phyloP scores from a whole-genome alignment of 2,329 filamentous ascomycete species.

The Stemphylium lycopersici region DNA sequence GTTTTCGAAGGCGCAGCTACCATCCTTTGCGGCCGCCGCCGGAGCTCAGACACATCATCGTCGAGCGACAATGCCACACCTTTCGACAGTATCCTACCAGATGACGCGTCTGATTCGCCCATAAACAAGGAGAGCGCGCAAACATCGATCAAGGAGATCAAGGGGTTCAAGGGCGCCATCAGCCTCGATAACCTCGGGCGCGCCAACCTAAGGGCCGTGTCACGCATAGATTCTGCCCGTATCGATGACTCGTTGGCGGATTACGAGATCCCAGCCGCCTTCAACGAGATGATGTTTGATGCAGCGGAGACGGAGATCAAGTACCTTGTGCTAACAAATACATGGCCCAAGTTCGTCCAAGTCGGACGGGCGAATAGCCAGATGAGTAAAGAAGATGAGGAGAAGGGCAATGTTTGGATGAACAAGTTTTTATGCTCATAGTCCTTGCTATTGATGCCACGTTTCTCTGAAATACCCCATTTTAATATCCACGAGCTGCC shows the following conservation, averaged over 20 bases:
- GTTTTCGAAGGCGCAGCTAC: slow-evolving; percentile 35
- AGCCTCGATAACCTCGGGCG: slow-evolving; percentile 37
- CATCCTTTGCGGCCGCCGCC: slow-evolving; percentile 26
- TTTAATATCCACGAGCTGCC: slow-evolving; percentile 5
- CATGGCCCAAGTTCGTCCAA: slow-evolving; percentile 47
- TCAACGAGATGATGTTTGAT: slow-evolving; percentile 39
- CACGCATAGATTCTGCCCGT: slow-evolving; percentile 25
- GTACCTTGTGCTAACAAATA: slow-evolving; percentile 45
- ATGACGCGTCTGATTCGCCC: slow-evolving; percentile 16
- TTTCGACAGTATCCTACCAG: slow-evolving; percentile 31
- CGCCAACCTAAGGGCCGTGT: slow-evolving; percentile 37
- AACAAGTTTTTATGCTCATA: slow-evolving; percentile 14
- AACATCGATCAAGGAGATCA: slow-evolving; percentile 26
- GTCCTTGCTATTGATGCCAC: neutral
- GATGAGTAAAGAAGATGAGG: slow-evolving; percentile 22
- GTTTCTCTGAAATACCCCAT: neutral
- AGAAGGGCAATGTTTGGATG: slow-evolving; percentile 19
- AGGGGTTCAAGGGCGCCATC: slow-evolving; percentile 17
- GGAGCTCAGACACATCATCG: slow-evolving; percentile 23
- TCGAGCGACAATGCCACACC: slow-evolving; percentile 33
- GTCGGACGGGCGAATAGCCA: slow-evolving; percentile 28
- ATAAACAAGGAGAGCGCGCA: slow-evolving; percentile 21
- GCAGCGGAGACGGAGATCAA: slow-evolving; percentile 43
- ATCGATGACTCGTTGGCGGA: slow-evolving; percentile 23
- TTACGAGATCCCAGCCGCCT: slow-evolving; percentile 31